Conservation (phyloP, 2,329 filamentous ascomycete genomes). For the Pseudogymnoascus pannorum region DNA sequence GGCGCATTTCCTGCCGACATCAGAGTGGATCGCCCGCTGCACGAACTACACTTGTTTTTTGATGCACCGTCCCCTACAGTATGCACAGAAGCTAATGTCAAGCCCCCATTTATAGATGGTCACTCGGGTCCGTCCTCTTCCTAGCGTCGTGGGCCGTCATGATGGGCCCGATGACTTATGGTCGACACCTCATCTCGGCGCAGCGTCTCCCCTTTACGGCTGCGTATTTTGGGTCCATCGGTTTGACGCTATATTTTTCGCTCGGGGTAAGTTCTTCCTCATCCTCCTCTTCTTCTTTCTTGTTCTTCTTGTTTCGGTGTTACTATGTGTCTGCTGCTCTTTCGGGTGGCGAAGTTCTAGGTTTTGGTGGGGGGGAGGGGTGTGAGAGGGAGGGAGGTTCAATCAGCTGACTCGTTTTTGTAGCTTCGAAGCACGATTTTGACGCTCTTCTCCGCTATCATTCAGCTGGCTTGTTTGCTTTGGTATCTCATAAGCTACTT, state of each 20-base stretch:
- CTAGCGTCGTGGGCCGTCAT: conserved; percentile 86
- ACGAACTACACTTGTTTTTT: too few relatives aligned
- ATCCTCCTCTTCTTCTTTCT: background rate
- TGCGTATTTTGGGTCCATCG: conserved; percentile 90
- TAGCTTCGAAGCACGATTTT: conserved; percentile 79
- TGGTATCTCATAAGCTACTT: conserved; percentile 99
- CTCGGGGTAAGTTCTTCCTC: conserved; percentile 61
- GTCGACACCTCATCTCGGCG: conserved; percentile 75
- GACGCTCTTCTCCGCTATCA: conserved; percentile 74
- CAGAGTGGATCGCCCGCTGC: background rate
- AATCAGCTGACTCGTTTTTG: conserved; percentile 24
- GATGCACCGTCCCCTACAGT: background rate
- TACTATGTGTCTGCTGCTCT: background rate
- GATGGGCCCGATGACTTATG: conserved; percentile 82
- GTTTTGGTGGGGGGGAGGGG: too few relatives aligned
- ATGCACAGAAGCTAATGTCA: background rate
- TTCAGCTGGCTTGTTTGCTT: conserved; percentile 73
- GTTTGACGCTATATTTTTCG: conserved; percentile 83
- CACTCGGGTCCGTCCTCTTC: conserved; percentile 84
- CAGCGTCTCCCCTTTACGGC: conserved; percentile 85
- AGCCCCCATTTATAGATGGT: conserved; percentile 61
- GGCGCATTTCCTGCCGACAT: background rate
- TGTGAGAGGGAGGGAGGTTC: background rate
- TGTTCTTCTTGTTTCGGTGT: too few relatives aligned
- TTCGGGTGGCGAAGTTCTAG: conserved; percentile 7